phyloP scores from a whole-genome alignment of 345 rosid genomes.

The Lepidium aucheri region DNA sequence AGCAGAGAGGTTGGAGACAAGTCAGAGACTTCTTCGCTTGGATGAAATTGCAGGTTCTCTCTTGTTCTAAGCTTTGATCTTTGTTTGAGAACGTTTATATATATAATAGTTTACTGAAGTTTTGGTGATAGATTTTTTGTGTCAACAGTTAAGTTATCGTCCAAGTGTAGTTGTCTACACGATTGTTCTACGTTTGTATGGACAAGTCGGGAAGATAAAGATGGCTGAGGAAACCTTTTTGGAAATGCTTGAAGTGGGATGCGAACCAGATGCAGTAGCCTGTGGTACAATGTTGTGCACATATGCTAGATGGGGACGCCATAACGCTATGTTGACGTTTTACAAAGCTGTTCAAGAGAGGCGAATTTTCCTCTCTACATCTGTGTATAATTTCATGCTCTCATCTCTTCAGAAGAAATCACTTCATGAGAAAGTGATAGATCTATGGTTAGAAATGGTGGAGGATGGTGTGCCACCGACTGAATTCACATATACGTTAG shows the following conservation, averaged over 20 bases:
- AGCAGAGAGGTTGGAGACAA: constrained; percentile 80
- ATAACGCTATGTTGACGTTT: constrained; percentile 68
- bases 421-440: constrained; percentile 55
- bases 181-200: constrained; percentile 61
- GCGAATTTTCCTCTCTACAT: constrained; percentile 38
- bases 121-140: constrained; percentile 34
- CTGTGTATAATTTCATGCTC: constrained; percentile 86
- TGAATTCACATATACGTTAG: constrained; percentile 65
- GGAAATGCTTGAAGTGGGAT: constrained; percentile 88
- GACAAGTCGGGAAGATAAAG: constrained; percentile 83
- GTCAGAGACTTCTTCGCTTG: constrained; percentile 72
- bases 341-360: constrained; percentile 71
- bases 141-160: constrained; percentile 69
- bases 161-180: constrained; percentile 76
- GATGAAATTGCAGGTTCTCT: constrained; percentile 84
- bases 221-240: constrained; percentile 79
- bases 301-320: constrained; percentile 93
- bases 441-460: constrained; percentile 65
- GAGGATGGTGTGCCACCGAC: constrained; percentile 47
- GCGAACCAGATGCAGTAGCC: constrained; percentile 90
- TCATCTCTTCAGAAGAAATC: constrained; percentile 90
- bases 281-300: constrained; percentile 92
- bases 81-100: neutral
- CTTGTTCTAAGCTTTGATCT: neutral
- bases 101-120: constrained; percentile 14